Evolutionary conservation across 371 early-diverging fungal species (phyloP).

Genomic region (Mucor racemosus): DNA sequence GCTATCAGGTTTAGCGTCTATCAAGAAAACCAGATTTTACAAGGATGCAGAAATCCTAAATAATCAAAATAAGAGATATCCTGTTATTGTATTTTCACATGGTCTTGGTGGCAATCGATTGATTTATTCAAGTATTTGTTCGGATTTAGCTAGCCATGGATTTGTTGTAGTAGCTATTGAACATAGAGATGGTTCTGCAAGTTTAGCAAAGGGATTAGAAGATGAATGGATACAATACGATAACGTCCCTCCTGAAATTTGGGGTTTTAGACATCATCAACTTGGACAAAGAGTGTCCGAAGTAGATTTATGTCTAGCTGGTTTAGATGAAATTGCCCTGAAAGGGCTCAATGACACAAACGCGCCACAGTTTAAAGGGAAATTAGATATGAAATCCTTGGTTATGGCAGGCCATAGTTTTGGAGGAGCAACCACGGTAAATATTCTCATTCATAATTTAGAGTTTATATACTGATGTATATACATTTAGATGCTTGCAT

Average conservation of each 20-base stretch:
- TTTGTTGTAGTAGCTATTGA: conserved; percentile 61
- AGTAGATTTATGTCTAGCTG: conserved; percentile 30
- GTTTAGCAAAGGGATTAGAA: conserved; percentile 22
- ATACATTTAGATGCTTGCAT: conserved; percentile 16
- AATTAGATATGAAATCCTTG: conserved; percentile 45
- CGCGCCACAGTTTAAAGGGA: conserved; percentile 26
- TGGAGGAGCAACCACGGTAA: conserved; percentile 61
- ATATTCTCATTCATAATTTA: not conserved
- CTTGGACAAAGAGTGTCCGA: conserved; percentile 44
- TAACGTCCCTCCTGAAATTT: conserved; percentile 22
- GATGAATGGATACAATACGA: conserved; percentile 26
- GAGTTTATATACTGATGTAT: not conserved
- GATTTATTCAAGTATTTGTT: conserved; percentile 51
- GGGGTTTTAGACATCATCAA: conserved; percentile 42
- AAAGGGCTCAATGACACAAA: not conserved
- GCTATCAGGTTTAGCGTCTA: conserved; percentile 19
- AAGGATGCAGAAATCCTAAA: conserved; percentile 15
- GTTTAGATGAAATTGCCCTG: conserved; percentile 14
- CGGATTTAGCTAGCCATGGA: conserved; percentile 55
- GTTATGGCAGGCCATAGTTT: conserved; percentile 65
- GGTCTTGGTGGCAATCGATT: conserved; percentile 54
- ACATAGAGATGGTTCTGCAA: conserved; percentile 58
- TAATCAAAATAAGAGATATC: conserved; percentile 16
- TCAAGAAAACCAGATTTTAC: conserved; percentile 20
- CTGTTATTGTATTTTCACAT: conserved; percentile 46